Evolutionary conservation across 306 rosid species (phyloP).

Genomic region (Vigna reflexopilosa): DNA sequence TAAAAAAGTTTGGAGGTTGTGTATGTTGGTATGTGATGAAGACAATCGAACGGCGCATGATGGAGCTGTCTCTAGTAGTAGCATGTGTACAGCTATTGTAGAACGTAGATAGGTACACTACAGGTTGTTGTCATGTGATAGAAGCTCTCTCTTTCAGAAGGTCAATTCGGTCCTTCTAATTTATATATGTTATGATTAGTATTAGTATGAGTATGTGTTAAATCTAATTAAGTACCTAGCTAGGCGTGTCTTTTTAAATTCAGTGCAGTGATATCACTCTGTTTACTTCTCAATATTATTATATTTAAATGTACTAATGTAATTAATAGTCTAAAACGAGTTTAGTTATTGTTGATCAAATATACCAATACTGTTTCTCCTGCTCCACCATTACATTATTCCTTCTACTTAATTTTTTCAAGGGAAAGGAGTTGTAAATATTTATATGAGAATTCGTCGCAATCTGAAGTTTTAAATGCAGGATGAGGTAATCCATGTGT

Average conservation of each 20-base stretch:
- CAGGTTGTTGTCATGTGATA: slow-evolving; percentile 5
- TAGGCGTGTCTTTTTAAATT: background rate
- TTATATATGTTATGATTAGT: background rate
- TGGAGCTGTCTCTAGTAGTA: slow-evolving; percentile 33
- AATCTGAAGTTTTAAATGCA: background rate
- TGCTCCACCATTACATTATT: no score
- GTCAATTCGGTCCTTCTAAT: slow-evolving; percentile 26
- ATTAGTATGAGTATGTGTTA: background rate
- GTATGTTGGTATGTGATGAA: background rate
- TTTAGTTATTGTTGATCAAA: no score
- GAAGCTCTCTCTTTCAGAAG: background rate
- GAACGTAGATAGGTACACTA: slow-evolving; percentile 34
- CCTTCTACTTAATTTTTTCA: no score
- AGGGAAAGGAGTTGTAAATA: no score
- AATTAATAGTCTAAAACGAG: no score
- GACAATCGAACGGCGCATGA: slow-evolving; percentile 40
- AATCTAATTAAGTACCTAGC: background rate
- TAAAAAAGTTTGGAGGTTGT: background rate
- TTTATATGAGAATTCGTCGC: background rate
- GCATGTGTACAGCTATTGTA: slow-evolving; percentile 47
- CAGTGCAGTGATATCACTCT: background rate
- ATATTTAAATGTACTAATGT: no score
- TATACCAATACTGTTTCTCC: no score
- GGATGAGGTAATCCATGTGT: background rate
- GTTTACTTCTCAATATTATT: no score